Conservation (phyloP, 202 grass and related monocot genomes). For the Bolboschoenoplectus hybrid region DNA sequence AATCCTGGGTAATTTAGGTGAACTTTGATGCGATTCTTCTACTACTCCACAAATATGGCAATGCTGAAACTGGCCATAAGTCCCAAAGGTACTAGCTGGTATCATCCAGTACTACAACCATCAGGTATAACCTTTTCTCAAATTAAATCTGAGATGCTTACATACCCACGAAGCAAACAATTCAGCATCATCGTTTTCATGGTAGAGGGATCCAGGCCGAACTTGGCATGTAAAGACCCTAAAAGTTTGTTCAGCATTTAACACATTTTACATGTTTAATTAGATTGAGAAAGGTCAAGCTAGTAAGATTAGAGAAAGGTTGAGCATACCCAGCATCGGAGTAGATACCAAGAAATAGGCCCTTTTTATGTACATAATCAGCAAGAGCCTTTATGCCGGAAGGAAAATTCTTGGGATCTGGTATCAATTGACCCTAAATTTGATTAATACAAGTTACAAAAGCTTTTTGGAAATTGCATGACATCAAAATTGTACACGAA, state of each 20-base stretch:
- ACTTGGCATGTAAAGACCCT: conserved; percentile 90
- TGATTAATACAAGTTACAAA: conserved; percentile 14
- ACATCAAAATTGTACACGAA: background rate
- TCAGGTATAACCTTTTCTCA: conserved; percentile 2
- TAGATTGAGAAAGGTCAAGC: conserved; percentile 10
- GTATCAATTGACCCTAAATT: conserved; percentile 71
- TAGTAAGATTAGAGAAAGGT: conserved; percentile 6
- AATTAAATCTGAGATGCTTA: conserved; percentile 34
- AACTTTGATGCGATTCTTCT: conserved; percentile 23
- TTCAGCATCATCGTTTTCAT: conserved; percentile 76
- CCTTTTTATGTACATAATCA: conserved; percentile 89
- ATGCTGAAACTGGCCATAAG: background rate
- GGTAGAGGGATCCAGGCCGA: conserved; percentile 80
- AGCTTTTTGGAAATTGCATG: background rate
- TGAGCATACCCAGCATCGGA: conserved; percentile 82
- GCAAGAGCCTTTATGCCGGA: conserved; percentile 90
- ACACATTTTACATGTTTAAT: background rate
- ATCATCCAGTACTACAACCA: conserved; percentile 10
- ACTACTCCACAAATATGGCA: conserved; percentile 10
- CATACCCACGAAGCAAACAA: conserved; percentile 87
- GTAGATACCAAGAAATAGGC: conserved; percentile 92
- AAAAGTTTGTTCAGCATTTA: conserved; percentile 46
- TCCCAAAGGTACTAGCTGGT: conserved; percentile 6
- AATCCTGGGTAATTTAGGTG: background rate
- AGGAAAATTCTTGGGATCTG: conserved; percentile 85